Base-by-base conservation (phyloP, 495 filamentous ascomycete species). In the Talaromyces stipitatus region DNA sequence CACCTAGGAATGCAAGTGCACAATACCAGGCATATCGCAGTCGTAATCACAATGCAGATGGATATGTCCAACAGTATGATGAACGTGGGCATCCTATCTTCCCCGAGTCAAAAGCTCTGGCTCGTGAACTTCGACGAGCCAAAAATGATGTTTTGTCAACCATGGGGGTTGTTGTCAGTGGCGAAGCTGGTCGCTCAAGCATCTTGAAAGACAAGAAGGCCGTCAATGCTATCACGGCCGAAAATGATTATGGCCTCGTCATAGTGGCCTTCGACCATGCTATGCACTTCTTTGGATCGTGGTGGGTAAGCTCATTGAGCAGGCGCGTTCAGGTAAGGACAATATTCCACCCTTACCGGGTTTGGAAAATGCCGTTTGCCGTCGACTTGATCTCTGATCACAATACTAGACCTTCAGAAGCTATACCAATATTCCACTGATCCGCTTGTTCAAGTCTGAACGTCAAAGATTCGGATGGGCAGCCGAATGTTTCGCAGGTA, bases 81-180 rank as follows among this genome's bases (percentile, higher is more conserved):
- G 77, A 79, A n/a, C 77, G 82, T 54, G 88, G 87, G 12, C 82
- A 85, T 54, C 84, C 87, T 6, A 69, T 83, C 33, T 90, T 89
- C 62, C 77, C 77, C 0, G 77, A 79, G 46, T 81, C 78, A 0
- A 76, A 70, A 50, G 51, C 60, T 22, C 59, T 77, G 23, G 77
- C 70, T 4, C 66, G 74, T 33, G 70, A 70, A 16, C 71, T 79
- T 4, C 66, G 75, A 55, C 73, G 75, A 66, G 80, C 80, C 0
- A 78, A 81, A 57, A 83, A 83, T 71, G 79, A 82, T 60, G 76
- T 83, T 9, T 70, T 81, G n/a, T 75, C 78, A 11, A 80, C 77
- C 2, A 78, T 81, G 70, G 78, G 79, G 3, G 69, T 80, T 20
- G 78, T 79, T 46, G 75, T 75, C 54, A 75, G 72, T 55, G 64